Conservation (phyloP, 1,284 basidiomycete genomes). For the Austroboletus novae-zelandiae region DNA sequence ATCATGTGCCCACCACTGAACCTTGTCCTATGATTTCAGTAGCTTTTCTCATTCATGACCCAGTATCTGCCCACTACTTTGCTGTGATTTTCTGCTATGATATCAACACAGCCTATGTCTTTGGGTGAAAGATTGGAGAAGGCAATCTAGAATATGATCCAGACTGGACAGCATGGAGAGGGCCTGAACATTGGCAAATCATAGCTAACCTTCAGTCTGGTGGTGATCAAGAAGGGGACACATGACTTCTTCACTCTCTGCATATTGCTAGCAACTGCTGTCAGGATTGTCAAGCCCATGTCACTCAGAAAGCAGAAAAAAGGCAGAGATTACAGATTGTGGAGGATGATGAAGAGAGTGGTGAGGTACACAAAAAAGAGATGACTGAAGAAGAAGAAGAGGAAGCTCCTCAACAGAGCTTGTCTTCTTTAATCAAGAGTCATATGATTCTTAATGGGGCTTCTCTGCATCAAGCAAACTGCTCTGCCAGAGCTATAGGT, state of each 20-base stretch:
- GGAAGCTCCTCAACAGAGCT: background rate
- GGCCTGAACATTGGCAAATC: slow-evolving; percentile 1
- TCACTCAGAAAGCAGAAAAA: background rate
- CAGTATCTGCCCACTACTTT: slow-evolving; percentile 8
- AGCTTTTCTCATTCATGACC: background rate
- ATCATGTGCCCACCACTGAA: background rate
- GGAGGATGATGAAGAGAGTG: background rate
- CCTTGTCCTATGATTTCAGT: background rate
- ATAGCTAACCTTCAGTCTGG: slow-evolving; percentile 10
- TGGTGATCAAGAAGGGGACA: background rate
- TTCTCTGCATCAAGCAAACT: background rate
- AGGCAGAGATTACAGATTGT: background rate
- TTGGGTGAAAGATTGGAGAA: background rate
- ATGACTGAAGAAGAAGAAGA: background rate
- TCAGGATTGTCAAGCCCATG: background rate
- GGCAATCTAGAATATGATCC: background rate
- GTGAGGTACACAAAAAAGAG: background rate
- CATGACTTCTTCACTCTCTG: background rate
- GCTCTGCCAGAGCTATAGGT: background rate
- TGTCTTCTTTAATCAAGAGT: background rate
- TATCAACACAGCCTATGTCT: background rate
- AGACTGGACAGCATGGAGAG: slow-evolving; percentile 6
- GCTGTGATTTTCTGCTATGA: slow-evolving; percentile 5
- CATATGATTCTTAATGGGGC: slow-evolving; percentile 4
- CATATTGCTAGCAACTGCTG: slow-evolving; percentile 1